phyloP scores from a whole-genome alignment of 2,329 filamentous ascomycete species.

The Colletotrichum lupini region DNA sequence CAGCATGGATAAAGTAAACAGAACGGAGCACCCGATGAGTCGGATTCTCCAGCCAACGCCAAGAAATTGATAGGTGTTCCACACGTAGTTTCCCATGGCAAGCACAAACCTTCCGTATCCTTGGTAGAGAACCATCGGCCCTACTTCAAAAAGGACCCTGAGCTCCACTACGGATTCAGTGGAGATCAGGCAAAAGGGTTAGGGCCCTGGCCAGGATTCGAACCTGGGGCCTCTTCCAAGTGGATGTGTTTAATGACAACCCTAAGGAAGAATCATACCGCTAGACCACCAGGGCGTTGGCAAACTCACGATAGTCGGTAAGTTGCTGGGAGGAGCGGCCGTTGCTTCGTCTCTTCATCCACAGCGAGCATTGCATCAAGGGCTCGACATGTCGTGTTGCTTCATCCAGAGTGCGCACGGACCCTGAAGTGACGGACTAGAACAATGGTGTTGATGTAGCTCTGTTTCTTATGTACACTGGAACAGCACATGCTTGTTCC shows the following conservation, averaged over 20 bases:
- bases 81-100: not conserved
- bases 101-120: not conserved
- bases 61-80: not conserved
- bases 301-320: not conserved
- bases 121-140: not conserved
- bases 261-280: conserved; percentile 19
- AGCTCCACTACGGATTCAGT: not conserved
- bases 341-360: not conserved
- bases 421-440: too few relatives aligned
- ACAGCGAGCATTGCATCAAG: not conserved
- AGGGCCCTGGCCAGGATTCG: conserved; percentile 14
- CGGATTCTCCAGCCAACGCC: too few relatives aligned
- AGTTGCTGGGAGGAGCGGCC: not conserved
- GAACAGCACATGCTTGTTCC: too few relatives aligned
- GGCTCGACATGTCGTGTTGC: too few relatives aligned
- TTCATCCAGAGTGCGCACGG: too few relatives aligned
- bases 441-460: too few relatives aligned
- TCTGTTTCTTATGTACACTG: too few relatives aligned
- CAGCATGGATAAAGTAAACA: too few relatives aligned
- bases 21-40: too few relatives aligned
- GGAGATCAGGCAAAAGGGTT: not conserved
- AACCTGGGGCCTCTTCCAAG: conserved; percentile 15
- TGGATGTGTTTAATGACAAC: not conserved
- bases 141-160: not conserved
- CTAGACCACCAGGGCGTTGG: not conserved